phyloP scores from a whole-genome alignment of 1,284 basidiomycete species.

The Tetrapyrgos nigripes region DNA sequence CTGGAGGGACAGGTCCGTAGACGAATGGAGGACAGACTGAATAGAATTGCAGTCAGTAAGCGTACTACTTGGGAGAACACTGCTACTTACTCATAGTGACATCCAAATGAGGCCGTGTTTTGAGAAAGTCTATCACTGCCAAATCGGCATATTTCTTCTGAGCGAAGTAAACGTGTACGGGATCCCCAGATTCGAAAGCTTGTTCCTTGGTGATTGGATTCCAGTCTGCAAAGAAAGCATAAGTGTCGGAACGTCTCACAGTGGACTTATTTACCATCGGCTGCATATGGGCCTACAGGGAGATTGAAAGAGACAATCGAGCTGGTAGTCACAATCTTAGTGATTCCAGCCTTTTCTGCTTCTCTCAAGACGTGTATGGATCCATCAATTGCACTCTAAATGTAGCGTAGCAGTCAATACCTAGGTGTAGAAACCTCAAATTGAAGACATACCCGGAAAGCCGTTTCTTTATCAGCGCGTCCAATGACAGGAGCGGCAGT shows the following conservation, averaged over 20 bases:
- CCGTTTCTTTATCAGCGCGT: constrained; percentile 12
- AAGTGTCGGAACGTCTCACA: too few relatives aligned
- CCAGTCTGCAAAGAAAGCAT: constrained; percentile 23
- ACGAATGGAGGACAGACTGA: constrained; percentile 34
- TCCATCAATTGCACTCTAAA: constrained; percentile 9
- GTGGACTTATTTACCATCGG: not conserved
- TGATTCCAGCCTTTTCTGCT: constrained; percentile 7
- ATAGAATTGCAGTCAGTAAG: not conserved
- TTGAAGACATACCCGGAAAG: constrained; percentile 17
- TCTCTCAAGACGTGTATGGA: constrained; percentile 10
- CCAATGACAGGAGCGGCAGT: constrained; percentile 13
- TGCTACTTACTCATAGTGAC: constrained; percentile 30
- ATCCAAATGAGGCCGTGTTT: constrained; percentile 26
- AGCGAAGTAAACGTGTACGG: constrained; percentile 20
- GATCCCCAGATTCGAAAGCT: constrained; percentile 12
- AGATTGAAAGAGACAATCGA: constrained; percentile 8
- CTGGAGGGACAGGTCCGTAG: constrained; percentile 30
- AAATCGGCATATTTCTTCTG: constrained; percentile 28
- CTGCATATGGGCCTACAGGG: constrained; percentile 6
- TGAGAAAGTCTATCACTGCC: constrained; percentile 24
- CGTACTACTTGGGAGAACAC: not conserved
- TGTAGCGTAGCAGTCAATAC: too few relatives aligned
- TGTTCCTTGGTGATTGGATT: constrained; percentile 23
- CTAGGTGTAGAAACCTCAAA: too few relatives aligned
- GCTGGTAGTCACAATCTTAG: constrained; percentile 6